Conservation (phyloP, 805 yeast species). For the Suhomyces faveliae region DNA sequence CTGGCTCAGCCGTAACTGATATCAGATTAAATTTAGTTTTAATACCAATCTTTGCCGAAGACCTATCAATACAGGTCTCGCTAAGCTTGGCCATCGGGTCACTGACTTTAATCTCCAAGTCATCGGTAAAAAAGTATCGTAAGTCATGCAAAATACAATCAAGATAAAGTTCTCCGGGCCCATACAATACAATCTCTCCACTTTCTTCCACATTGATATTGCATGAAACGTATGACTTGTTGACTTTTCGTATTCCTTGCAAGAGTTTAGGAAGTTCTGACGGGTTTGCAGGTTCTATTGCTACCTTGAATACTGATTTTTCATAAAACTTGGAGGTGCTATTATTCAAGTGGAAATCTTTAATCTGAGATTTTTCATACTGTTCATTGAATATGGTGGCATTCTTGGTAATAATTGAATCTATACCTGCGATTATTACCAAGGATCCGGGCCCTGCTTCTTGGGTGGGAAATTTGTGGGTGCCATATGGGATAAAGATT, state of each 20-base stretch:
- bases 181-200: conserved; percentile 79
- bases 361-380: conserved; percentile 23
- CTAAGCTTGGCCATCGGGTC: conserved; percentile 79
- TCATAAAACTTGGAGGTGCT: conserved; percentile 24
- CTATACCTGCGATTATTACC: conserved; percentile 66
- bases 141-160: conserved; percentile 82
- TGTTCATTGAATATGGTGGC: conserved; percentile 51
- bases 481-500: conserved; percentile 61
- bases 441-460: conserved; percentile 64
- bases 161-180: conserved; percentile 84
- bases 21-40: conserved; percentile 55
- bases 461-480: conserved; percentile 59
- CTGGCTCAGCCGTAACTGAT: conserved; percentile 75
- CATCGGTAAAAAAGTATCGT: conserved; percentile 55
- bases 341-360: conserved; percentile 26
- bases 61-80: conserved; percentile 68
- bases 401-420: conserved; percentile 52
- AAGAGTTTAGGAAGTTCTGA: conserved; percentile 72
- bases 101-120: conserved; percentile 74
- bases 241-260: conserved; percentile 63
- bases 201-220: conserved; percentile 78
- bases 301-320: conserved; percentile 64
- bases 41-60: conserved; percentile 66
- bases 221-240: conserved; percentile 63
- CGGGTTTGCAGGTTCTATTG: conserved; percentile 79